A percentile compares a stretch with the other conserved stretches of the same genome.
phyloP scores from a whole-genome alignment of 2,329 filamentous ascomycete species.

The Paramyrothecium roridum region DNA sequence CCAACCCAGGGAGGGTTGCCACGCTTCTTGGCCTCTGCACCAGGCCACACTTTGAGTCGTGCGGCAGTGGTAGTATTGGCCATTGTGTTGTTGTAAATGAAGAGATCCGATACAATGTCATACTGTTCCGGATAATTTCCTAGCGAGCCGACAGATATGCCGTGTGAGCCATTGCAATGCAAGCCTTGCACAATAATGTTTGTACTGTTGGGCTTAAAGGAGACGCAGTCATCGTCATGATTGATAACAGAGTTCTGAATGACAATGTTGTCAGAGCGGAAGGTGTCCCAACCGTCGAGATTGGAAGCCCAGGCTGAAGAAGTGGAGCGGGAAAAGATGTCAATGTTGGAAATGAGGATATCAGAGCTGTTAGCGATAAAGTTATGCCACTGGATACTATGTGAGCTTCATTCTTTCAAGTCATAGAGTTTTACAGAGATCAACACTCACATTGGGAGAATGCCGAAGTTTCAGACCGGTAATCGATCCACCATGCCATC shows the following conservation, averaged over 20 bases:
- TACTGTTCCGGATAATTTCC: conserved; percentile 61
- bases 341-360: conserved; percentile 60
- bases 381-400: conserved; percentile 32
- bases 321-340: conserved; percentile 52
- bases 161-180: conserved; percentile 65
- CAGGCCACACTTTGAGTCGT: conserved; percentile 72
- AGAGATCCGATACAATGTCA: conserved; percentile 65
- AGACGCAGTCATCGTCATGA: conserved; percentile 55
- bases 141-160: conserved; percentile 68
- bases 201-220: conserved; percentile 70
- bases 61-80: conserved; percentile 59
- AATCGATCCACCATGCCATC: conserved; percentile 54
- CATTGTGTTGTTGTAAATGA: conserved; percentile 58
- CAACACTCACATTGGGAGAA: conserved; percentile 33
- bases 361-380: conserved; percentile 63
- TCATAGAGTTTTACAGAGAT: no score
- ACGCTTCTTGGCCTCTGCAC: conserved; percentile 21
- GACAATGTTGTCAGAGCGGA: conserved; percentile 57
- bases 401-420: neutral
- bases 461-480: conserved; percentile 59
- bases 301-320: conserved; percentile 55
- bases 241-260: conserved; percentile 62
- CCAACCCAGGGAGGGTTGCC: conserved; percentile 49
- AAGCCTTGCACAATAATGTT: conserved; percentile 65
- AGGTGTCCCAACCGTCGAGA: conserved; percentile 63